Percentiles rank a stretch among this genome's conserved stretches.
Conservation (phyloP, 129 eudicot species). For the Flaveria brownii region DNA sequence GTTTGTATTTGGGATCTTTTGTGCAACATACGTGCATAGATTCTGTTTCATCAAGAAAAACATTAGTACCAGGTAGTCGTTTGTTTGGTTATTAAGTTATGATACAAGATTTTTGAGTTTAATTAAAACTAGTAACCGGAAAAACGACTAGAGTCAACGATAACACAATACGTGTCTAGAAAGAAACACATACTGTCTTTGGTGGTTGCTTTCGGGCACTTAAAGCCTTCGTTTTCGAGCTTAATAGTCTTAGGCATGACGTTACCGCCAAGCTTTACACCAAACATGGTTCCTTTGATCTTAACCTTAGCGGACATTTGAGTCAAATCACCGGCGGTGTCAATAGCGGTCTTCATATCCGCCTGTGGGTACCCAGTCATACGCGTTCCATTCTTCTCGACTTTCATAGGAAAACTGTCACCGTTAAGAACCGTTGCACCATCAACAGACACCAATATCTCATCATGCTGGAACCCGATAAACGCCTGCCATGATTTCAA, state of each 20-base stretch:
- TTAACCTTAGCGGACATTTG: constrained; percentile 57
- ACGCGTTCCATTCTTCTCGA: constrained; percentile 63
- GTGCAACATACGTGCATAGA: constrained; percentile 65
- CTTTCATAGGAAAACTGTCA: constrained; percentile 54
- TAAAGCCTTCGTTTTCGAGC: constrained; percentile 72
- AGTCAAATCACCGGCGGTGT: constrained; percentile 62
- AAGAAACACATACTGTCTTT: constrained; percentile 37
- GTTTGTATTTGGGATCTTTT: constrained; percentile 68
- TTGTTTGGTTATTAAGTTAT: background rate
- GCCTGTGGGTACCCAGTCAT: constrained; percentile 67
- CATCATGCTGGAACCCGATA: constrained; percentile 61
- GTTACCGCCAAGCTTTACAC: constrained; percentile 38
- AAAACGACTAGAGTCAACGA: too few relatives aligned
- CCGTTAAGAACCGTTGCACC: constrained; percentile 58
- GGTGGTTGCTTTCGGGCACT: constrained; percentile 62
- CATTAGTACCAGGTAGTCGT: background rate
- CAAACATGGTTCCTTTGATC: constrained; percentile 67
- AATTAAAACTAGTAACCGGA: background rate
- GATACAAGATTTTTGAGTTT: background rate
- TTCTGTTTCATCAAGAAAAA: constrained; percentile 41
- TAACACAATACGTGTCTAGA: background rate
- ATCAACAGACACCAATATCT: constrained; percentile 56
- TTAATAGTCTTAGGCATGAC: constrained; percentile 77
- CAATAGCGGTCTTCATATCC: constrained; percentile 83
- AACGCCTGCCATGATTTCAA: constrained; percentile 68